These are phyloP conservation scores for Ophiostoma piceae DNA, from an alignment of 2,329 filamentous ascomycete genomes.

Conservation along the genomic window DNA sequence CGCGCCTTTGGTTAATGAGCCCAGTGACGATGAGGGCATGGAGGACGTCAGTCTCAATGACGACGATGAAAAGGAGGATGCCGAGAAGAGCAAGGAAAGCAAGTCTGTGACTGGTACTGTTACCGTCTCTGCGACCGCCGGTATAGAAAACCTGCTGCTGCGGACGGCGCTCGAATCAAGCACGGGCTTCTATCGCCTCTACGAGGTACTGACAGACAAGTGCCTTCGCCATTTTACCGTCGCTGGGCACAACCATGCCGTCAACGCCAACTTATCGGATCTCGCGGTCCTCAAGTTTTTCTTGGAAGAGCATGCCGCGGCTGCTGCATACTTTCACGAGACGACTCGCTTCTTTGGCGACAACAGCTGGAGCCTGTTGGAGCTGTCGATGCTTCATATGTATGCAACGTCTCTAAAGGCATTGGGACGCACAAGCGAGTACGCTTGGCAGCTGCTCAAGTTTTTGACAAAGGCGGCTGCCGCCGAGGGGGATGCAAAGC, in stretches of 20 bases:
- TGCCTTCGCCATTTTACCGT: constrained; percentile 77
- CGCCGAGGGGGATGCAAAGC: constrained; percentile 37
- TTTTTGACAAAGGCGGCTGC: constrained; percentile 63
- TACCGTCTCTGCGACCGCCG: constrained; percentile 31
- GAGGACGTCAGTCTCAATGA: constrained; percentile 54
- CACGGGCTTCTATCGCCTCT: constrained; percentile 61
- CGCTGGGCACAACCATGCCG: constrained; percentile 71
- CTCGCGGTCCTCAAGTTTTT: constrained; percentile 79
- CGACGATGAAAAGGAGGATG: constrained; percentile 27
- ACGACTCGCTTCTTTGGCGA: constrained; percentile 75
- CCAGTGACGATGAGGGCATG: constrained; percentile 40
- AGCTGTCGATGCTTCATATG: constrained; percentile 78
- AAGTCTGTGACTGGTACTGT: constrained; percentile 13
- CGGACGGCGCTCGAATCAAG: constrained; percentile 56
- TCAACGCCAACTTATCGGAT: constrained; percentile 74
- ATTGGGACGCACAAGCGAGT: constrained; percentile 71
- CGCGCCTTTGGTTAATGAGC: constrained; percentile 46
- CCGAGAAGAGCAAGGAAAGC: constrained; percentile 22
- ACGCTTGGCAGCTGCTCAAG: constrained; percentile 68
- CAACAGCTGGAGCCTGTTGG: constrained; percentile 71
- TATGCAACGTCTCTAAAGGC: constrained; percentile 77
- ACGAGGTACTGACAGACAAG: constrained; percentile 75
- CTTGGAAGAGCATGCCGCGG: constrained; percentile 65
- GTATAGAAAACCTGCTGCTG: constrained; percentile 54
- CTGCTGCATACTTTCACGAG: constrained; percentile 70